phyloP scores from a whole-genome alignment of 768 basidiomycete genomes.

The Termitomyces eurrhizus region DNA sequence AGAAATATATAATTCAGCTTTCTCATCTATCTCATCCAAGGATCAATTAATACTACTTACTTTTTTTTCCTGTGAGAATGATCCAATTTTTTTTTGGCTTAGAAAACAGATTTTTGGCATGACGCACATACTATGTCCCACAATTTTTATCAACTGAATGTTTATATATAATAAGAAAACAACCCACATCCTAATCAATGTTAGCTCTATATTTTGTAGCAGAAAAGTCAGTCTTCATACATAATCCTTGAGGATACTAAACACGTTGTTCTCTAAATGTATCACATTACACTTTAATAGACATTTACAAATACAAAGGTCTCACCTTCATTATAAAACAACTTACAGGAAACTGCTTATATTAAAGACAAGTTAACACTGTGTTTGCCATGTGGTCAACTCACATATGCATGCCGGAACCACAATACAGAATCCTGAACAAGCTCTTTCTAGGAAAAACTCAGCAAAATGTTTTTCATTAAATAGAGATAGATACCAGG shows the following conservation, averaged over 20 bases:
- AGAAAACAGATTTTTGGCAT: background rate
- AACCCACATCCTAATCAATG: background rate
- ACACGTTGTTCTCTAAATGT: background rate
- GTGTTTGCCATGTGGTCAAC: background rate
- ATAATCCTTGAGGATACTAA: background rate
- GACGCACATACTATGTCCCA: background rate
- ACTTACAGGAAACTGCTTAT: background rate
- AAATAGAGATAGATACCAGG: background rate
- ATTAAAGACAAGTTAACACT: no score
- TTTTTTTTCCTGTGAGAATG: background rate
- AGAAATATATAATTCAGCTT: background rate
- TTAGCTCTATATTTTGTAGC: background rate
- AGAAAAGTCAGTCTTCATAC: background rate
- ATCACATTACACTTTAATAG: background rate
- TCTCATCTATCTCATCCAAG: no score
- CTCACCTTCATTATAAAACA: background rate
- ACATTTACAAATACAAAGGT: background rate
- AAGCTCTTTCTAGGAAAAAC: background rate
- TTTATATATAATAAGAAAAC: background rate
- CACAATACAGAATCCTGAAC: background rate
- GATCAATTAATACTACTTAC: background rate
- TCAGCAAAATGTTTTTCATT: background rate
- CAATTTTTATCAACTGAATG: background rate
- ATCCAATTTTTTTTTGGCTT: background rate
- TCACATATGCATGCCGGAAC: conserved; percentile 3